Base-by-base conservation (phyloP, 129 eudicot species). In the Centella asiatica region DNA sequence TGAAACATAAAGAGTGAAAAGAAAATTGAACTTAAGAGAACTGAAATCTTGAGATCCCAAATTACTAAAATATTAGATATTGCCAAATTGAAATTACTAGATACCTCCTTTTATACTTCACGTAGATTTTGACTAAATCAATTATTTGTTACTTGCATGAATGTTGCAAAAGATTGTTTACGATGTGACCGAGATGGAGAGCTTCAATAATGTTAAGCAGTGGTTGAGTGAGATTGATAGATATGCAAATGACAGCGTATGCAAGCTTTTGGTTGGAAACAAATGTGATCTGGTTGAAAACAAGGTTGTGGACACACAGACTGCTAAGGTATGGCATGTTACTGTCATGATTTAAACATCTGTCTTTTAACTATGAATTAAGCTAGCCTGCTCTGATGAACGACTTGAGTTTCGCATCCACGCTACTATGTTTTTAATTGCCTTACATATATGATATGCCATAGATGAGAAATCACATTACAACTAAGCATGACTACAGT, bases 221-320 rank as follows among this genome's bases (percentile, higher is more conserved):
- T 90, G 97, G 97, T 80, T 90, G 66, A 90, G 78, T 76, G 97
- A 86, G 72, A 86, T 86, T 24, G 97, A 90, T 57, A 86, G 97
- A 90, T 90, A 90, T 72, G 97, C 97, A 61, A 86, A 81, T 78
- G 97, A 90, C 32, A 78, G 85, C 31, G 97, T 90, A 40, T 86
- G 97, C 87, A 90, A 90, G 81, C 97, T 90, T 81, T 83, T 90
- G 57, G 97, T 90, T 19, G 97, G 97, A 52, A 90, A 90, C 79
- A 90, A 90, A 81, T 90, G 97, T 72, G 95, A 90, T 90, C 62
- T 90, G 25, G 89, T 86, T 53, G 97, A 90, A 67, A 86, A 78
- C 83, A 90, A 90, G 78, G 97, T 86, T 19, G 97, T 90, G 56
- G 89, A 81, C 72, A 90, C 94, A 37, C 75, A 86, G 67, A 86